Evolutionary conservation across 2,329 filamentous ascomycete species (phyloP).

Genomic region (Calycina herbarum): DNA sequence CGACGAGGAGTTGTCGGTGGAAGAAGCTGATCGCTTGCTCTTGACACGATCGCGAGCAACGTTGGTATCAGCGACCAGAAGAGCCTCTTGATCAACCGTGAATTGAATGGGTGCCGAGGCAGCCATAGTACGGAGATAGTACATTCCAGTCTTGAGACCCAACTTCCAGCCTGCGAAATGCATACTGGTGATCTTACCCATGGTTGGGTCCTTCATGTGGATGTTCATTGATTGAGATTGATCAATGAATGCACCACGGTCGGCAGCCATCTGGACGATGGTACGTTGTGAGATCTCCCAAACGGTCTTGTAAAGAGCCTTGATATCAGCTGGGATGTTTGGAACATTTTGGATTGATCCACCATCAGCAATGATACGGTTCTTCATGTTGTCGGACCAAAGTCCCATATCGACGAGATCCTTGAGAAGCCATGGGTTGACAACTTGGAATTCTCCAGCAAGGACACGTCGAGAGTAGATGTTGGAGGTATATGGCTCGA

Average conservation of each 20-base stretch:
- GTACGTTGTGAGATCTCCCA: slow-evolving; percentile 98
- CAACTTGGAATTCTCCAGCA: slow-evolving; percentile 98
- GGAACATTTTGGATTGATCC: slow-evolving; percentile 96
- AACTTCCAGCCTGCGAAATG: slow-evolving; percentile 99
- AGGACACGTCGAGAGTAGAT: slow-evolving; percentile 98
- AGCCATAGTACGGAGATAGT: slow-evolving; percentile 98
- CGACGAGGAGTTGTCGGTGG: slow-evolving; percentile 45
- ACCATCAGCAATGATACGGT: slow-evolving; percentile 96
- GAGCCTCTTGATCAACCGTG: slow-evolving; percentile 94
- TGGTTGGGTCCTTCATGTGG: slow-evolving; percentile 97
- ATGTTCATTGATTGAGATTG: slow-evolving; percentile 99
- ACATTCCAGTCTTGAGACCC: slow-evolving; percentile 99
- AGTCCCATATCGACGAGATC: slow-evolving; percentile 96
- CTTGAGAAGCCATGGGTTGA: slow-evolving; percentile 98
- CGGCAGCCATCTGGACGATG: slow-evolving; percentile 96
- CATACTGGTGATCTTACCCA: slow-evolving; percentile 99
- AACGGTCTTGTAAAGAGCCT: slow-evolving; percentile 97
- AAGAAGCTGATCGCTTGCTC: slow-evolving; percentile 65
- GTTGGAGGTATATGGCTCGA: slow-evolving; percentile 99
- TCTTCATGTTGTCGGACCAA: slow-evolving; percentile 99
- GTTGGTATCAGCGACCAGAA: slow-evolving; percentile 83
- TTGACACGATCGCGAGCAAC: slow-evolving; percentile 67
- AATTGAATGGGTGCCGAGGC: slow-evolving; percentile 97
- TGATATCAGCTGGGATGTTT: slow-evolving; percentile 94
- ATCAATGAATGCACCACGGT: slow-evolving; percentile 97